Evolutionary conservation across 371 early-diverging fungal genomes (phyloP).

Genomic region (Rhizopus sp.): DNA sequence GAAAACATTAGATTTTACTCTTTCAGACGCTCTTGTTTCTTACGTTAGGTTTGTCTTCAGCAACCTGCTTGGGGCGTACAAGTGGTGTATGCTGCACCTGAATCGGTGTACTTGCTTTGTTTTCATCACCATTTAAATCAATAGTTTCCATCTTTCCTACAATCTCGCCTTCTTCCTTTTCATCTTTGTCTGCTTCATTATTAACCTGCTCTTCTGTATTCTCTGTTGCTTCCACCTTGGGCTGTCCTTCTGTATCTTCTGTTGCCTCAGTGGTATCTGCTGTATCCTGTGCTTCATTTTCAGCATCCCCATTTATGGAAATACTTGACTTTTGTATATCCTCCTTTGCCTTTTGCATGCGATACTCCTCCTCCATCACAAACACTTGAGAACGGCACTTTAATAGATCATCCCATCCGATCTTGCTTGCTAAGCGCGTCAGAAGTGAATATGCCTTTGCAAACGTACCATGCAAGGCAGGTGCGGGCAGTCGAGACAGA

Average conservation of each 20-base stretch:
- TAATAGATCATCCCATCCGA: slow-evolving; percentile 96
- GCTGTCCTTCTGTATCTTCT: not conserved
- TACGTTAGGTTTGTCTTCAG: slow-evolving; percentile 33
- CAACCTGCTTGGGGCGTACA: slow-evolving; percentile 39
- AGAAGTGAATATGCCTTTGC: slow-evolving; percentile 83
- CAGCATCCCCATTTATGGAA: not conserved
- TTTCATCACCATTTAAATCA: slow-evolving; percentile 27
- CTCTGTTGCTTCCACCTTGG: not conserved
- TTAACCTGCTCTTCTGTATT: slow-evolving; percentile 8
- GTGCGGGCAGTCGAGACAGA: slow-evolving; percentile 82
- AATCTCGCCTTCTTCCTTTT: slow-evolving; percentile 9
- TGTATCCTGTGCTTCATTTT: not conserved
- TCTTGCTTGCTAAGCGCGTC: slow-evolving; percentile 74
- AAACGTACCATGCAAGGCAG: slow-evolving; percentile 90
- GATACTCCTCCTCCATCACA: slow-evolving; percentile 98
- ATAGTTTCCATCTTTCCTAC: slow-evolving; percentile 32
- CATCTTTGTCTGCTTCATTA: slow-evolving; percentile 5
- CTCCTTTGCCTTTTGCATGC: slow-evolving; percentile 71
- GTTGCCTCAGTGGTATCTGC: not conserved
- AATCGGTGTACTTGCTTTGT: slow-evolving; percentile 3
- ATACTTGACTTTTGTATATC: slow-evolving; percentile 42
- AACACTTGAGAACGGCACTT: slow-evolving; percentile 84
- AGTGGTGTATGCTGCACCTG: slow-evolving; percentile 31
- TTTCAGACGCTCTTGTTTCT: not conserved
- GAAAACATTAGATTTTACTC: not conserved